Base-by-base conservation (phyloP, 345 rosid species). In the Gossypium bickii region DNA sequence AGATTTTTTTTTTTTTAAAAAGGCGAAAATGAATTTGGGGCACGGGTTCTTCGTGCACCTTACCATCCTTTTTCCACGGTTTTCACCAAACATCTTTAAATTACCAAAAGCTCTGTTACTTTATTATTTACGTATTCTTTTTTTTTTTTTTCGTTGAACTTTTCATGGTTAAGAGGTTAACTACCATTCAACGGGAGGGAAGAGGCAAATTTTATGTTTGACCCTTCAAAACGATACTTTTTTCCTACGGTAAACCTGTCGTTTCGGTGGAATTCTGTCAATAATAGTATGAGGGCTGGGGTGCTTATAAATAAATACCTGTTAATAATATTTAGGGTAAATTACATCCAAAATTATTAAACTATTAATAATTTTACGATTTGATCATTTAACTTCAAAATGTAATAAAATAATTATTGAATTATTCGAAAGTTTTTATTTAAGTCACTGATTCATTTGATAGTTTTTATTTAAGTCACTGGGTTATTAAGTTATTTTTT, bases 1-100 rank as follows among this genome's bases (percentile, higher is more conserved):
- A 15, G 0, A 27, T 34, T 34, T 34, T 34, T 34, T 34, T 34
- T 34, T 3, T 47, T 18, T 2, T 2, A 29, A 49, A 20, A 49
- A 67, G 75, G 75, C 48, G 77, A 67, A 51, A 64, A 76, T 82
- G 73, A 82, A 84, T 79, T 41, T 52, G 24, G 62, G 65, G 76
- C 89, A 86, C 84, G 89, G 85, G 84, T 48, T 59, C 61, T 80
- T 67, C 83, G 83, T 84, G 89, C 56, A 72, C 70, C 52, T 65
- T 18, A 12, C 10, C 59, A 65, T 20, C 71, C 53, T 34, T 5
- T 71, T 24, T 41, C 9, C 4, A 34, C 71, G n/a, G 47, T 72
- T 27, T 57, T 66, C 74, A 57, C 49, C 48, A 24, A 57, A 45
- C n/a, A 29, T 24, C 29, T 47, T 29, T 61, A 47, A 61, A 44